Evolutionary conservation across 139 green algal species (phyloP).

Genomic region (Astrephomene gubernaculifera): DNA sequence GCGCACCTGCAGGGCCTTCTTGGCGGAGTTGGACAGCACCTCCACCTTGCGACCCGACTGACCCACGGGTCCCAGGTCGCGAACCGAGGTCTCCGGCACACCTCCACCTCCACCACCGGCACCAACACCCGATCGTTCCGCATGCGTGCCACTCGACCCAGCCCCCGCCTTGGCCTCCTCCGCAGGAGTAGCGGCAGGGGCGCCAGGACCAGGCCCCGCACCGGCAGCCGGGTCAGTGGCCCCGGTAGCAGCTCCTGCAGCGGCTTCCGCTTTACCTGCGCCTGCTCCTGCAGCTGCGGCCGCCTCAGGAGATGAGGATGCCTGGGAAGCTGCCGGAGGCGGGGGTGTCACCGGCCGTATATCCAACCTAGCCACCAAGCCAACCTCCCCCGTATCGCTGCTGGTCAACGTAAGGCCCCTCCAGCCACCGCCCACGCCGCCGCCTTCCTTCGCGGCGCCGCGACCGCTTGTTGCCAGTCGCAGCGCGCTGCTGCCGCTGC

Average conservation of each 20-base stretch:
- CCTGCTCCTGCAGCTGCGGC: background rate
- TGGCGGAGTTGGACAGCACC: background rate
- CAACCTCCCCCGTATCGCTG: slow-evolving; percentile 8
- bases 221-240: background rate
- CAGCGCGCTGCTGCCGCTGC: background rate
- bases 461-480: background rate
- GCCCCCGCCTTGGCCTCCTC: too few species aligned
- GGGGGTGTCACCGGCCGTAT: background rate
- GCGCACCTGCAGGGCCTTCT: slow-evolving; percentile 14
- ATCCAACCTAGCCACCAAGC: slow-evolving; percentile 17
- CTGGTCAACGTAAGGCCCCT: background rate
- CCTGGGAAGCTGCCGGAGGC: background rate
- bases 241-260: background rate
- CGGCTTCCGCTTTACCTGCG: background rate
- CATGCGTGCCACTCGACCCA: too few species aligned
- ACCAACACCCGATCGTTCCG: too few species aligned
- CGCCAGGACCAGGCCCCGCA: too few species aligned
- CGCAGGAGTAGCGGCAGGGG: background rate
- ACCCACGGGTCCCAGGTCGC: background rate
- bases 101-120: too few species aligned
- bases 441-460: background rate
- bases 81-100: too few species aligned
- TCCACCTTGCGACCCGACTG: background rate
- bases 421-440: background rate
- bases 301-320: too few species aligned